Base-by-base conservation (phyloP, 2,329 filamentous ascomycete species). In the Domatiomyces globalis region DNA sequence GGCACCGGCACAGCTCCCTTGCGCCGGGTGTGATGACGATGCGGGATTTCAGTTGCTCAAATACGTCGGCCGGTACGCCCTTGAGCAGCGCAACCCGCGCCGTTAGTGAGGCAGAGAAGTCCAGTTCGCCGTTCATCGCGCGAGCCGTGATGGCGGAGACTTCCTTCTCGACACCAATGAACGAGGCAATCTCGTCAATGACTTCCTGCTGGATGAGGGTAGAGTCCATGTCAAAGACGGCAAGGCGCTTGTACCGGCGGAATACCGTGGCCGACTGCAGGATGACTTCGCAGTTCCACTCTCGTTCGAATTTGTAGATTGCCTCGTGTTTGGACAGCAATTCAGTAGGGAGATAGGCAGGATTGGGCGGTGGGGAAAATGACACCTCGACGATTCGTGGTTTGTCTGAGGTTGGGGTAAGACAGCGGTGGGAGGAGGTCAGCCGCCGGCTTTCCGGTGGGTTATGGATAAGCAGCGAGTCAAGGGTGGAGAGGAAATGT, bases 201-300 rank as follows among this genome's bases (percentile, higher is more conserved):
- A 95, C 89, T 71, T 98, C 92, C 67, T 98, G 89, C 50, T 90
- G 85, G 65, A 98, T 96, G 54, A 98, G 77, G 0, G 92, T 98
- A 67, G 85, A 92, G 71, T 98, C 92, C 92, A 98, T 98, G 67
- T 98, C 92, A 63, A 98, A 98, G 29, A 95, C 87, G 2, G 90
- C 88, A 9, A 96, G 74, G 7, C 90, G 80, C 58, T 89, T 89
- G 67, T 94, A 80, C 25, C 83, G 78, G 53, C 87, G 76, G 73
- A 83, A 87, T 29, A 90, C 73, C 27, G 73, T 78, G 63, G 90
- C 85, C 43, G 69, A 69, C 67, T 94, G 86, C 56, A 94, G 73
- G 18, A 85, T 79, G 12, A 90, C 83, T 67, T 94, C 86, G 43
- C 92, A 83, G 62, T 88, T 89, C 86, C 87, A 94, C 66, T 90